Evolutionary conservation across 805 yeast species (phyloP).

Genomic region (Ogataea populi-albae): DNA sequence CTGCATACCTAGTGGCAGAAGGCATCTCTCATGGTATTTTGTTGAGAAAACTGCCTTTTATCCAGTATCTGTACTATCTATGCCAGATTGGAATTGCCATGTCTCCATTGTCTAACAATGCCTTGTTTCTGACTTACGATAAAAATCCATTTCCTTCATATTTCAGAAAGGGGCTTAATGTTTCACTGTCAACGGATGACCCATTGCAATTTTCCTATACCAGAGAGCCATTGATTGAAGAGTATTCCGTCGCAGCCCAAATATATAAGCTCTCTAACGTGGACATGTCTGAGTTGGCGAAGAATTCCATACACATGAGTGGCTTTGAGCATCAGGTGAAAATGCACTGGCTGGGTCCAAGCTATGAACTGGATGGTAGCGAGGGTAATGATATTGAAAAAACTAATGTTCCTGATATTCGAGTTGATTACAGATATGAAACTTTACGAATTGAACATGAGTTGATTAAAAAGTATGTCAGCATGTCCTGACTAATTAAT

Average conservation of each 20-base stretch:
- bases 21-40: constrained; percentile 95
- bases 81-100: constrained; percentile 97
- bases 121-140: constrained; percentile 91
- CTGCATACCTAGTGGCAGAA: constrained; percentile 85
- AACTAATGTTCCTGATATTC: constrained; percentile 90
- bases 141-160: constrained; percentile 93
- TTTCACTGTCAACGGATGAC: constrained; percentile 93
- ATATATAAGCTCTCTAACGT: constrained; percentile 91
- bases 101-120: constrained; percentile 97
- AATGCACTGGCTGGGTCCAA: constrained; percentile 87
- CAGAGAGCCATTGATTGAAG: constrained; percentile 95
- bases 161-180: constrained; percentile 91
- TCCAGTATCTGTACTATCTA: constrained; percentile 88
- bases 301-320: constrained; percentile 86
- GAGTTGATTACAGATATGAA: constrained; percentile 81
- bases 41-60: constrained; percentile 88
- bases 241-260: constrained; percentile 97
- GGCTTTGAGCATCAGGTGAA: constrained; percentile 90
- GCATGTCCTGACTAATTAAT: constrained; percentile 1
- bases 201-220: constrained; percentile 97
- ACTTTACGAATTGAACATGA: constrained; percentile 71
- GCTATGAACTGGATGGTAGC: constrained; percentile 56
- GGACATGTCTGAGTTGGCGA: constrained; percentile 96
- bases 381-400: constrained; percentile 87
- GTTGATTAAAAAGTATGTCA: constrained; percentile 58